Base-by-base conservation (phyloP, 169 alveolate species). In the Plasmodium blacklocki region DNA sequence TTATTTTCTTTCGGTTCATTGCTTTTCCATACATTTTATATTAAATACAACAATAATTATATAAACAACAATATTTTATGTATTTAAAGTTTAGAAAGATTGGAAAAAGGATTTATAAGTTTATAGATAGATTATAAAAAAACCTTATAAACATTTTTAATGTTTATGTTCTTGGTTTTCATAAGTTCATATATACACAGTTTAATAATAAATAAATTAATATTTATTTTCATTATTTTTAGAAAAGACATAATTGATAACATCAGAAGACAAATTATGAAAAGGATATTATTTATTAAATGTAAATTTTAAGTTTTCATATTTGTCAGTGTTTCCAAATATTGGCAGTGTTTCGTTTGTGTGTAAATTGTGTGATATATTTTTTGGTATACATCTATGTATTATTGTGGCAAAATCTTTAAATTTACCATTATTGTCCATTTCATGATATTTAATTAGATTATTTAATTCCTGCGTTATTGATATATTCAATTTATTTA, bases 381-480 rank as follows among this genome's bases (percentile, higher is more conserved):
- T 76, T 50, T 49, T 76, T 52, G 64, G 75, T 52, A 76, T 76
- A 45, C 78, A 76, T 50, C 89, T 76, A 63, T 76, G 64, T 76
- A 76, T 76, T 76, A 73, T 67, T 47, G 89, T 76, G 68, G 76
- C 73, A 56, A 76, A 76, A 76, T 76, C 89, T 76, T 76, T 76
- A 66, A 76, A 76, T 52, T 76, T 76, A 7, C 89, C 89, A 76
- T 76, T 76, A 59, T 67, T 76, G 76, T 76, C 89, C 19, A 66
- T 49, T 49, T 76, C 89, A 76, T 76, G 89, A 71, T 32, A 63
- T 63, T 76, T 76, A 21, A 76, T 76, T 59, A 76, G 67, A 45
- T 76, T 76, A 50, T 18, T 76, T 76, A 76, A 64, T 64, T 76
- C 70, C 23, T 72, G 89, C 23, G 89, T 76, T 63, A 76, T 39